phyloP scores from a whole-genome alignment of 2,329 filamentous ascomycete species.

The Cadophora luteo-olivacea region DNA sequence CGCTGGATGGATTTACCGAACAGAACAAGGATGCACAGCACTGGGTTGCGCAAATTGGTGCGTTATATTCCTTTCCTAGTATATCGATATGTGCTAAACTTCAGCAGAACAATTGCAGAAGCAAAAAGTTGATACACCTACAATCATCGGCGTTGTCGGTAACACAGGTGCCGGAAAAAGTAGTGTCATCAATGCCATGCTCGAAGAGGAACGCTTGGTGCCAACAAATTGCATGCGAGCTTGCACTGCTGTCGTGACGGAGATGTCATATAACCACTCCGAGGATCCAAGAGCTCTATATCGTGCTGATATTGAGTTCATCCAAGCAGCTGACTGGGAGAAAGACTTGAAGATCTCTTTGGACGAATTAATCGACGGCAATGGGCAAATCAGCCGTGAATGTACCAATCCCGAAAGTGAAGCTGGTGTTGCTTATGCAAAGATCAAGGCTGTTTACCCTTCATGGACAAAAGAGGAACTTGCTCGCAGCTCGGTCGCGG shows the following conservation, averaged over 20 bases:
- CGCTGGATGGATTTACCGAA: conserved; percentile 30
- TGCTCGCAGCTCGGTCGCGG: conserved; percentile 36
- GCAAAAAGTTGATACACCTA: conserved; percentile 36
- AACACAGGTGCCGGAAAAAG: conserved; percentile 33
- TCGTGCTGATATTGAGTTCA: conserved; percentile 53
- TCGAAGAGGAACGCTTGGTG: conserved; percentile 54
- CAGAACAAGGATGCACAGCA: conserved; percentile 34
- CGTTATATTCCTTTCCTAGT: background rate
- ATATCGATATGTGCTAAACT: conserved; percentile 2
- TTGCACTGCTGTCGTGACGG: conserved; percentile 55
- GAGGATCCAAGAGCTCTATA: conserved; percentile 44
- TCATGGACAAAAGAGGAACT: conserved; percentile 45
- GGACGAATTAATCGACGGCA: conserved; percentile 47
- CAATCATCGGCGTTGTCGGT: conserved; percentile 35
- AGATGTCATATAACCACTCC: conserved; percentile 52
- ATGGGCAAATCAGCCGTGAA: conserved; percentile 42
- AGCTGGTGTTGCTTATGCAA: conserved; percentile 48
- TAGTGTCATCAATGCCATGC: conserved; percentile 41
- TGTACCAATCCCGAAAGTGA: conserved; percentile 41
- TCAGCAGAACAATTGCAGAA: conserved; percentile 29
- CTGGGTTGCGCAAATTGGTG: conserved; percentile 41
- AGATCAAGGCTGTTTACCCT: conserved; percentile 53
- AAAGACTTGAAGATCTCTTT: conserved; percentile 50
- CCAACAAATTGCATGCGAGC: conserved; percentile 56
- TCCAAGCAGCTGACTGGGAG: conserved; percentile 49